Evolutionary conservation across 441 rosid species (phyloP), one percentile per base, ranked within the genome.

Genomic region (Bocquillonia castaneifolia): DNA sequence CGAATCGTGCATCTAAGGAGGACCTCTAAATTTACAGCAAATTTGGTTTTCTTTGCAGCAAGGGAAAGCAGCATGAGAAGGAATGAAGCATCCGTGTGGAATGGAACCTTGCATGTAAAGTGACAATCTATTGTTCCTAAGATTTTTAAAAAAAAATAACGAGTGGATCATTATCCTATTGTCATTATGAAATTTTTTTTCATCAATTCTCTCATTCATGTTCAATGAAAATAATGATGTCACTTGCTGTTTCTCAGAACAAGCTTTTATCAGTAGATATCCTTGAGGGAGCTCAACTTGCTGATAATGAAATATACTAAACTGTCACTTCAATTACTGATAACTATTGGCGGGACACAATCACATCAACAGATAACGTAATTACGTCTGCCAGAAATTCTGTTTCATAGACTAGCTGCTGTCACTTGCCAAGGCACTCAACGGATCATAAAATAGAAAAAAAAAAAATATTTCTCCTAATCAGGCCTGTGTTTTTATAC

Each of bases 21-120:
- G 37, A 13, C 14, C 42, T 28, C 50, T 62, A 48, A 3, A 10
- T 12, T 56, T 31, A 39, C n/a, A 72, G 39, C 26, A 20, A 51
- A 52, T 42, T 55, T 55, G 61, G 45, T 73, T 72, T 79, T 28
- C 12, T 64, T 63, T 69, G 77, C 85, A 85, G 87, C 84, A 83
- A 80, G 58, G 12, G 78, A 85, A 85, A 66, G 76, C 87, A 68
- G 81, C 85, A 37, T 85, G 77, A 78, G 79, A 66, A 31, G n/a
- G 65, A 29, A 22, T 59, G 67, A 45, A 18, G 58, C 40, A 39
- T 44, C 58, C 54, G 20, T 18, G 59, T 53, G 54, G 50, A 47
- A 63, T 40, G 50, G 22, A 72, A 29, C 50, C 44, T 51, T 22
- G 64, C 58, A n/a, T 77, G 81, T 75, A 79, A 71, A 77, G 76